Conservation (phyloP, 495 filamentous ascomycete genomes). For the Daldinia childiae region DNA sequence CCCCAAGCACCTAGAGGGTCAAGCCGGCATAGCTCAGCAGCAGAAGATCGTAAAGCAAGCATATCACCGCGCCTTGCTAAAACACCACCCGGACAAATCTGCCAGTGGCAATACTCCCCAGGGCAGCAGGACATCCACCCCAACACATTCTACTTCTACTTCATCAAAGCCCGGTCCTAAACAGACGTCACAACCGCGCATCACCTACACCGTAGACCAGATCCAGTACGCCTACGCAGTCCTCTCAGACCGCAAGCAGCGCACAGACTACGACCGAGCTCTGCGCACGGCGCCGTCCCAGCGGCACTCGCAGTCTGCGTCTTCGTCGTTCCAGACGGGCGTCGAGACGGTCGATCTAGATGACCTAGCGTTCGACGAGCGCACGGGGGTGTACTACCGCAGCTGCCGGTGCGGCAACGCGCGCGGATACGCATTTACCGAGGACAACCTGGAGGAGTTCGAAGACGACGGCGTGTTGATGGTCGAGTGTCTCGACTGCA, state of each 20-base stretch:
- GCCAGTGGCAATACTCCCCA: slow-evolving; percentile 2
- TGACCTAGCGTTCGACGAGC: slow-evolving; percentile 69
- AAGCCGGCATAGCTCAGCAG: slow-evolving; percentile 36
- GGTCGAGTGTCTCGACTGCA: slow-evolving; percentile 82
- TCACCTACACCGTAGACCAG: slow-evolving; percentile 72
- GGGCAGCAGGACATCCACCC: slow-evolving; percentile 14
- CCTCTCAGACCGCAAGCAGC: slow-evolving; percentile 66
- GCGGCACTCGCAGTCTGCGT: neutral
- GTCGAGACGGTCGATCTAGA: slow-evolving; percentile 86
- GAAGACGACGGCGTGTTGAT: slow-evolving; percentile 72
- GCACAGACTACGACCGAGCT: slow-evolving; percentile 71
- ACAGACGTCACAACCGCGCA: slow-evolving; percentile 19
- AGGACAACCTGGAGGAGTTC: slow-evolving; percentile 75
- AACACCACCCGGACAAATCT: slow-evolving; percentile 83
- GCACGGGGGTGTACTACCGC: slow-evolving; percentile 66
- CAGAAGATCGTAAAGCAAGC: slow-evolving; percentile 69
- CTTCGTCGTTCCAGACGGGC: slow-evolving; percentile 67
- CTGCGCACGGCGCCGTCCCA: slow-evolving; percentile 40
- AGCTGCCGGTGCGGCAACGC: slow-evolving; percentile 84
- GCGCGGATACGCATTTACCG: slow-evolving; percentile 73
- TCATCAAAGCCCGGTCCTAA: slow-evolving; percentile 22
- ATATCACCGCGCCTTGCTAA: slow-evolving; percentile 80
- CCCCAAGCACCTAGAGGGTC: slow-evolving; percentile 45
- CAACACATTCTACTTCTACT: slow-evolving; percentile 17
- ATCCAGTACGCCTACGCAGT: slow-evolving; percentile 79